A percentile compares a stretch with the other conserved stretches of the same genome.
These are phyloP conservation scores for Aspergillus sp. DNA, from an alignment of 2,329 filamentous ascomycete species.

Conservation along the genomic window DNA sequence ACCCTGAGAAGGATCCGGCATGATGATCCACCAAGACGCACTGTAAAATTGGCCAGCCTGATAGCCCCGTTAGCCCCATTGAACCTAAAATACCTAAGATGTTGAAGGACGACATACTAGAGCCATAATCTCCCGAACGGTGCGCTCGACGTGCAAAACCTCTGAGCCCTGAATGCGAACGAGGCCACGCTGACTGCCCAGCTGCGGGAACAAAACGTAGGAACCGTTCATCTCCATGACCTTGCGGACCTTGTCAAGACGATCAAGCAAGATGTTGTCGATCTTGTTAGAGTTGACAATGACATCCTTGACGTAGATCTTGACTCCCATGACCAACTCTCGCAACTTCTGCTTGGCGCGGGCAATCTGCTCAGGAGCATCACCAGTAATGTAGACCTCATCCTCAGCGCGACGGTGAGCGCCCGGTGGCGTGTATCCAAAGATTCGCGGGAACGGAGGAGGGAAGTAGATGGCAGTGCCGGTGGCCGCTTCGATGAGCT, in stretches of 20 bases:
- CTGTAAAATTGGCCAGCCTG: constrained; percentile 96
- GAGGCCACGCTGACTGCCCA: constrained; percentile 76
- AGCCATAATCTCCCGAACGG: constrained; percentile 91
- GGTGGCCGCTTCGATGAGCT: constrained; percentile 90
- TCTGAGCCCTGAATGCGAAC: constrained; percentile 90
- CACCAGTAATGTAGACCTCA: constrained; percentile 92
- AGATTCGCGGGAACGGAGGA: constrained; percentile 84
- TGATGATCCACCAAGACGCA: constrained; percentile 89
- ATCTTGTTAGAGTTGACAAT: constrained; percentile 86
- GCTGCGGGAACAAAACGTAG: constrained; percentile 82
- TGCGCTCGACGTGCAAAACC: constrained; percentile 88
- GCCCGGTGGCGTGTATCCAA: constrained; percentile 78
- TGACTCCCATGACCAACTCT: constrained; percentile 72
- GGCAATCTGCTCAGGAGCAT: constrained; percentile 74
- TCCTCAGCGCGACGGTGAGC: constrained; percentile 75
- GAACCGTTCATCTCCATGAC: constrained; percentile 96
- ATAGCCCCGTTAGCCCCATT: constrained; percentile 1
- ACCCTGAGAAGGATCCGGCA: constrained; percentile 58
- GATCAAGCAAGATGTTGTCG: constrained; percentile 83
- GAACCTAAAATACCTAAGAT: not conserved
- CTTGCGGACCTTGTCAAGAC: constrained; percentile 93
- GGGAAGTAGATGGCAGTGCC: constrained; percentile 98
- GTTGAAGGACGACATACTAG: constrained; percentile 53
- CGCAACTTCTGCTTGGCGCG: constrained; percentile 86
- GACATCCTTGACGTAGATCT: constrained; percentile 86